A percentile compares a stretch with the other conserved stretches of the same genome.
phyloP scores from a whole-genome alignment of 2,329 filamentous ascomycete species.

The Pezicula radicicola region DNA sequence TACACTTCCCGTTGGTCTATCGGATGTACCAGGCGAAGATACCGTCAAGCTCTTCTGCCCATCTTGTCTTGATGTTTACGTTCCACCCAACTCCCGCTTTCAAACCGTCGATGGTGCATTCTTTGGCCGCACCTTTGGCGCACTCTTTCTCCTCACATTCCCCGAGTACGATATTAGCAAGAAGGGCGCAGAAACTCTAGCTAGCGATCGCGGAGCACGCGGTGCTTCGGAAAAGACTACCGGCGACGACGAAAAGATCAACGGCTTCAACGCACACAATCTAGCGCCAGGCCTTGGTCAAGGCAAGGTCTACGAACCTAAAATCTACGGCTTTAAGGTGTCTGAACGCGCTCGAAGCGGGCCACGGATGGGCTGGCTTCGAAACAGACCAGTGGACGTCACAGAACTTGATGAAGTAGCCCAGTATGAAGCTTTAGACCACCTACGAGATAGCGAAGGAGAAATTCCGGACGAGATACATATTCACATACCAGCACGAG shows the following conservation, averaged over 20 bases:
- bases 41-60: slow-evolving; percentile 99
- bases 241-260: slow-evolving; percentile 59
- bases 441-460: slow-evolving; percentile 55
- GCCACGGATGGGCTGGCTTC: slow-evolving; percentile 95
- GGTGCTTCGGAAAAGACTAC: slow-evolving; percentile 28
- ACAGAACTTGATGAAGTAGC: slow-evolving; percentile 80
- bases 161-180: slow-evolving; percentile 88
- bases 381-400: slow-evolving; percentile 77
- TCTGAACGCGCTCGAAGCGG: slow-evolving; percentile 86
- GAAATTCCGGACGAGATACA: slow-evolving; percentile 36
- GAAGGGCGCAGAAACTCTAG: slow-evolving; percentile 59
- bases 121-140: slow-evolving; percentile 95
- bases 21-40: slow-evolving; percentile 92
- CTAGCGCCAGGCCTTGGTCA: slow-evolving; percentile 82
- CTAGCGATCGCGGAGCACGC: slow-evolving; percentile 30
- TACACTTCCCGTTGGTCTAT: slow-evolving; percentile 88
- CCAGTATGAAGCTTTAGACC: slow-evolving; percentile 44
- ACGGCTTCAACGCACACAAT: slow-evolving; percentile 84
- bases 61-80: slow-evolving; percentile 94
- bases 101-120: slow-evolving; percentile 97
- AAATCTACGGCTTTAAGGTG: slow-evolving; percentile 95
- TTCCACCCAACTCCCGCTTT: slow-evolving; percentile 94
- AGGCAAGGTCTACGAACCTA: slow-evolving; percentile 86
- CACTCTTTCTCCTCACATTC: slow-evolving; percentile 97
- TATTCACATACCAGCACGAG: background rate